phyloP scores from a whole-genome alignment of 768 basidiomycete genomes.

The Calvatia gigantea region DNA sequence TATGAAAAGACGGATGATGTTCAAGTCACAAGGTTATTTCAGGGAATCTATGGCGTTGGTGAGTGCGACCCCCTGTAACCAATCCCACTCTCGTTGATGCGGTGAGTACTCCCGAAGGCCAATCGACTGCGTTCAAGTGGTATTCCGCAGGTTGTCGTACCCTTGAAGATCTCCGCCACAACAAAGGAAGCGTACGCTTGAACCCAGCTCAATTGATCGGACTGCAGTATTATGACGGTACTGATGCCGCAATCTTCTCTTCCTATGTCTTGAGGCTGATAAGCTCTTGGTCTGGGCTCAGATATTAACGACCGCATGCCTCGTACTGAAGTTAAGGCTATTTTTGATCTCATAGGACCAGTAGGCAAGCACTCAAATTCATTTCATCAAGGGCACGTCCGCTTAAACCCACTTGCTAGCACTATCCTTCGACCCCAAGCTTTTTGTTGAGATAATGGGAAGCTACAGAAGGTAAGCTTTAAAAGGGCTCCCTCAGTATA shows the following conservation, averaged over 20 bases:
- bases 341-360: slow-evolving; percentile 70
- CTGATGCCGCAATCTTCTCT: slow-evolving; percentile 13
- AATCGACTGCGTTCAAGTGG: slow-evolving; percentile 66
- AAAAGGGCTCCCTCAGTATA: neutral
- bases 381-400: neutral
- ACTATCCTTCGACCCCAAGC: slow-evolving; percentile 60
- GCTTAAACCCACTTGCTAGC: slow-evolving; percentile 37
- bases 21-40: slow-evolving; percentile 52
- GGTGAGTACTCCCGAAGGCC: slow-evolving; percentile 37
- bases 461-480: slow-evolving; percentile 68
- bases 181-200: slow-evolving; percentile 61
- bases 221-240: slow-evolving; percentile 67
- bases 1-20: slow-evolving; percentile 69
- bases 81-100: neutral
- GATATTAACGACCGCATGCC: slow-evolving; percentile 89
- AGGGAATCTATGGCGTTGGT: slow-evolving; percentile 88
- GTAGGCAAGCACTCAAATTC: slow-evolving; percentile 45
- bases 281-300: slow-evolving; percentile 18
- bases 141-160: slow-evolving; percentile 74
- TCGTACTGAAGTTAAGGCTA: slow-evolving; percentile 67
- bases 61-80: slow-evolving; percentile 24
- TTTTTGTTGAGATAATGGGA: slow-evolving; percentile 88
- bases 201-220: slow-evolving; percentile 63
- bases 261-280: slow-evolving; percentile 1
- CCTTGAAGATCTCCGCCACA: slow-evolving; percentile 64